Evolutionary conservation across 176 grass and related monocot species (phyloP), one percentile per base, ranked within the genome.

Genomic region (Panicum miliaceum): DNA sequence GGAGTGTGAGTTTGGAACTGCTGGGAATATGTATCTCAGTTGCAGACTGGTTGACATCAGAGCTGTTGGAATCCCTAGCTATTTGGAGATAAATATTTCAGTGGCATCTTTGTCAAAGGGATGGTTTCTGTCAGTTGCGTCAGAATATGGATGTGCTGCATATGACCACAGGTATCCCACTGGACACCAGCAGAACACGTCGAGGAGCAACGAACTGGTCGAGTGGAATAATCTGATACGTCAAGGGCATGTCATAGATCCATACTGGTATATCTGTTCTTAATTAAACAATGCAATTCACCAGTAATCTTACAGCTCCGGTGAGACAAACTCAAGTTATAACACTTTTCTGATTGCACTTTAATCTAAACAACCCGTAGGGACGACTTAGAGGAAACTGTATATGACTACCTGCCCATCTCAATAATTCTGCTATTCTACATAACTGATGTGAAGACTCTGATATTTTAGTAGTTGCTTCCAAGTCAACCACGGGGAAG

Each of bases 371-470:
- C 42, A 53, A 43, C 2, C 9, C 42, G 3, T 56, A 63, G 70
- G 51, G 60, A n/a, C 7, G 42, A 32, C 41, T 20, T 22, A 23
- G 36, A 5, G 75, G 58, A 29, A 68, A n/a, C 25, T 23, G 47
- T 42, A 42, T 47, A 47, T 35, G 12, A 53, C 40, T 84, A 82
- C 72, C 46, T 82, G 72, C 83, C 45, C 57, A 22, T 36, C 69
- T 57, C 77, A 81, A 82, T 71, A 75, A 71, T 82, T 85, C n/a
- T 76, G 7, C 42, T 57, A 59, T 23, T 75, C 35, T 51, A 48
- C 16, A 41, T 10, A 5, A 12, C 38, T 23, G 13, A 63, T 64
- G 61, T 19, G 42, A 23, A 67, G n/a, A 14, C 38, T 76, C 62
- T 10, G 59, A 68, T 76, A 41, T 50, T 76, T 56, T 6, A 37